A percentile compares a stretch with the other conserved stretches of the same genome.
These are phyloP conservation scores for Dujonia santamariae DNA, from an alignment of 1,139 yeast species.

Conservation along the genomic window DNA sequence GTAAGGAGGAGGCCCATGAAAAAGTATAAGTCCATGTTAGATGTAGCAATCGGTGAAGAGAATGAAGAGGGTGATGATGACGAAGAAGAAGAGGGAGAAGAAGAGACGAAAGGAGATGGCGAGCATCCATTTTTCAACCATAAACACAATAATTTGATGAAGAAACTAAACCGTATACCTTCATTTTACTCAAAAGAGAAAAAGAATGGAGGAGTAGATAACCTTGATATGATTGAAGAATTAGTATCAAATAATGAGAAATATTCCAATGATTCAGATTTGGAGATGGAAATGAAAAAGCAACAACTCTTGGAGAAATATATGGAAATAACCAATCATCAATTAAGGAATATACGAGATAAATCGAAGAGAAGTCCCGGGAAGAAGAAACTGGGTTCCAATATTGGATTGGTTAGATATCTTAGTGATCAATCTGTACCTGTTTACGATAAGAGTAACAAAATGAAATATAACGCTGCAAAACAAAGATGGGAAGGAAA, in stretches of 20 bases:
- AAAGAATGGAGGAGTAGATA: conserved; percentile 1
- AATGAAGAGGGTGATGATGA: conserved; percentile 12
- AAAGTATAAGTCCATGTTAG: conserved; percentile 34
- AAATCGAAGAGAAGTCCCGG: conserved; percentile 9
- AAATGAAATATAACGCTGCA: conserved; percentile 54
- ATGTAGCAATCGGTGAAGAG: conserved; percentile 16
- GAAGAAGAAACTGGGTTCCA: conserved; percentile 10
- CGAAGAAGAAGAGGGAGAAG: conserved; percentile 10
- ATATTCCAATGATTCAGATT: conserved; percentile 14
- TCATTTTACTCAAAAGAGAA: conserved; percentile 30
- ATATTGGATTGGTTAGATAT: conserved; percentile 32
- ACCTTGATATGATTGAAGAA: conserved; percentile 8
- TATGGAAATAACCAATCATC: conserved; percentile 24
- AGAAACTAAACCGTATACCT: conserved; percentile 42
- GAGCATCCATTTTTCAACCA: conserved; percentile 27
- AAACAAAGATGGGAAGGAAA: conserved; percentile 68
- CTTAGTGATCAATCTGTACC: conserved; percentile 24
- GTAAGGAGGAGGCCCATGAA: conserved; percentile 14
- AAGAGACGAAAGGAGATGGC: not conserved
- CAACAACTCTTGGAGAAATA: conserved; percentile 25
- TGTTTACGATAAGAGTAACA: conserved; percentile 9
- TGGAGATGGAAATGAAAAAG: conserved; percentile 19
- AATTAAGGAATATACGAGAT: conserved; percentile 7
- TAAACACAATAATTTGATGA: conserved; percentile 28
- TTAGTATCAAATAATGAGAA: conserved; percentile 13